Base-by-base conservation (phyloP, 192 early-diverging fungal genomes). In the Spizellomyces punctatus region DNA sequence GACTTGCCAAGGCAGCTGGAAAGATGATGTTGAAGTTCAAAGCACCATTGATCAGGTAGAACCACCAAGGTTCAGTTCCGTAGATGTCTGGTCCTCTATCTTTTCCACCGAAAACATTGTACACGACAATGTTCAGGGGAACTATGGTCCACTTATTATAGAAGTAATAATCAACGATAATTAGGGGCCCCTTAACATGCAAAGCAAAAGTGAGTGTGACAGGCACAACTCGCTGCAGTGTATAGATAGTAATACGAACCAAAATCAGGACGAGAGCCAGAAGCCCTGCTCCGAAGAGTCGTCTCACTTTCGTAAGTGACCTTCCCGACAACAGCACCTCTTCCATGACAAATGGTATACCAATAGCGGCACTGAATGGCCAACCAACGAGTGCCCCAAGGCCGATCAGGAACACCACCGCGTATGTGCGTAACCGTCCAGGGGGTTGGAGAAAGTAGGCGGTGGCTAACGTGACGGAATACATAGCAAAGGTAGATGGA, bases 401-500 rank as follows among this genome's bases (percentile, higher is more conserved):
- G 2, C 82, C 91, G 62, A 90, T 84, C 76, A 83, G 87, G 7
- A 84, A 76, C 14, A 91, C 84, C 22, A 87, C 84, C 10, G 64
- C 69, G 45, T 83, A 85, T 50, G 89, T 88, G 9, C 91, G 74
- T 4, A 21, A 68, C 75, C 73, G 69, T 10, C 79, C 77, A 4
- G 91, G 88, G 8, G 83, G 79, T 7, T 72, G 59, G 22, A 99
- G 83, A 12, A 85, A 86, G 8, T 84, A 77, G 5, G 92, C 88
- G 48, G 89, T 88, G 3, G 93, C 94, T 45, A 96, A 67, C 66
- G 89, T 90, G 7, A 86, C 82, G n/a, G 85, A 75, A 67, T 87
- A 90, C 97, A 98, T 99, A 54, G 94, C 89, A 82, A 97, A 96
- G 22, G 92, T 86, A 10, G 95, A 95, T 0, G 97, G 97, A 43